Percentiles rank a stretch among this genome's conserved stretches.
Evolutionary conservation across 441 rosid species (phyloP).

Genomic region (Pelargonium cotyledonis): DNA sequence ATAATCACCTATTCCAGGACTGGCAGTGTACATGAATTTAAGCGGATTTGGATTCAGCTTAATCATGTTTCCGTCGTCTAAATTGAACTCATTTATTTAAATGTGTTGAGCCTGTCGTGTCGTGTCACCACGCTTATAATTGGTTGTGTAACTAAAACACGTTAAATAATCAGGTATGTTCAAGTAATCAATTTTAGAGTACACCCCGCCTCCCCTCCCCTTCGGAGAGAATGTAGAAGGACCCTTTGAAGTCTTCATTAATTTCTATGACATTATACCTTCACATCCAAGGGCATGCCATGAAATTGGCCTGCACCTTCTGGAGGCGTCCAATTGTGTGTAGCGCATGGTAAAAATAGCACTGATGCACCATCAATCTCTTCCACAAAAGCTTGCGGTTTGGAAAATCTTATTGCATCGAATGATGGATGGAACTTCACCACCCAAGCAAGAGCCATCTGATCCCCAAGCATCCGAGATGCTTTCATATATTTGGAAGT

Average conservation of each 20-base stretch:
- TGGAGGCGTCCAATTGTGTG: constrained; percentile 95
- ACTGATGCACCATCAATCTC: constrained; percentile 53
- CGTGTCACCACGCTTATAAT: neutral
- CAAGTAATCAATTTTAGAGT: too few species aligned
- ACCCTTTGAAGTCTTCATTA: neutral
- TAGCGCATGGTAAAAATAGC: constrained; percentile 69
- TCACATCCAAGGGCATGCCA: constrained; percentile 94
- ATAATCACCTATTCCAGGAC: too few species aligned
- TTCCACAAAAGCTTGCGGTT: constrained; percentile 53
- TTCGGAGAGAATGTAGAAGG: too few species aligned
- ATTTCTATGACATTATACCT: constrained; percentile 38
- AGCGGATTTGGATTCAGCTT: too few species aligned
- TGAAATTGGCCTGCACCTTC: constrained; percentile 98
- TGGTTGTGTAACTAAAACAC: too few species aligned
- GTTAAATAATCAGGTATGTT: too few species aligned
- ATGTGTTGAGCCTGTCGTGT: neutral
- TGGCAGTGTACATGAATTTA: too few species aligned
- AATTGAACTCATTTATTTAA: neutral
- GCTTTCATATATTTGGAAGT: constrained; percentile 64
- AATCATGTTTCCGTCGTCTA: neutral
- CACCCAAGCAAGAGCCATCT: constrained; percentile 74
- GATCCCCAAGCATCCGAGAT: constrained; percentile 95
- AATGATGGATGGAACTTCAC: constrained; percentile 55
- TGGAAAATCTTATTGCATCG: constrained; percentile 56
- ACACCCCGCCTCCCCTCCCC: too few species aligned